phyloP scores from a whole-genome alignment of 352 stramenopile genomes.

The Pythium sp. region DNA sequence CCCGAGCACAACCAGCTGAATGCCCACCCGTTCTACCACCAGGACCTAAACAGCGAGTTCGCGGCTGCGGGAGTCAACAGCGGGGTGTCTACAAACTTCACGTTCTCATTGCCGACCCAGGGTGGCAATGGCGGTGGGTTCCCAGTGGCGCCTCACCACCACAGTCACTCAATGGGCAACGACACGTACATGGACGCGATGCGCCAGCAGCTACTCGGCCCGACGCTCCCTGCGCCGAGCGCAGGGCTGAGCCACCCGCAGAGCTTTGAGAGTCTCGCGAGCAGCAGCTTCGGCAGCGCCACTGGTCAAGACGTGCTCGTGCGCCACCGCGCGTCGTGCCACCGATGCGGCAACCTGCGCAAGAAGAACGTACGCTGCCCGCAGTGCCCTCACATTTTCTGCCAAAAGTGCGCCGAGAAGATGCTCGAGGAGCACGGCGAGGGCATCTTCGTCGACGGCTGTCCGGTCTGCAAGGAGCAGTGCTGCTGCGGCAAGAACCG shows the following conservation, averaged over 20 bases:
- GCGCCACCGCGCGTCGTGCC: slow-evolving; percentile 80
- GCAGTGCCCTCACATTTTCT: slow-evolving; percentile 88
- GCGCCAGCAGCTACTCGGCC: slow-evolving; percentile 17
- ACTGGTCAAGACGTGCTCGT: slow-evolving; percentile 34
- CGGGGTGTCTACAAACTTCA: slow-evolving; percentile 21
- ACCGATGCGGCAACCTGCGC: slow-evolving; percentile 85
- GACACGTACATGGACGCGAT: slow-evolving; percentile 22
- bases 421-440: slow-evolving; percentile 86
- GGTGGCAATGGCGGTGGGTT: background rate
- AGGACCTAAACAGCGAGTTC: slow-evolving; percentile 20
- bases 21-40: slow-evolving; percentile 26
- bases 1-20: slow-evolving; percentile 20
- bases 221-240: background rate
- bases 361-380: slow-evolving; percentile 86
- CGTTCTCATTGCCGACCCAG: slow-evolving; percentile 18
- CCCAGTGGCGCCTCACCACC: slow-evolving; percentile 5
- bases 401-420: slow-evolving; percentile 86
- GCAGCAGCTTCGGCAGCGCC: slow-evolving; percentile 3
- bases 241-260: background rate
- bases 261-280: background rate
- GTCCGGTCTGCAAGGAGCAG: slow-evolving; percentile 84
- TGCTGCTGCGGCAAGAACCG: slow-evolving; percentile 89
- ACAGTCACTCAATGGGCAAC: background rate
- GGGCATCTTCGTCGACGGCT: slow-evolving; percentile 72
- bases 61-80: slow-evolving; percentile 6